These are phyloP conservation scores for Kodamaea alishanica DNA, from an alignment of 1,139 yeast genomes.

Conservation along the genomic window DNA sequence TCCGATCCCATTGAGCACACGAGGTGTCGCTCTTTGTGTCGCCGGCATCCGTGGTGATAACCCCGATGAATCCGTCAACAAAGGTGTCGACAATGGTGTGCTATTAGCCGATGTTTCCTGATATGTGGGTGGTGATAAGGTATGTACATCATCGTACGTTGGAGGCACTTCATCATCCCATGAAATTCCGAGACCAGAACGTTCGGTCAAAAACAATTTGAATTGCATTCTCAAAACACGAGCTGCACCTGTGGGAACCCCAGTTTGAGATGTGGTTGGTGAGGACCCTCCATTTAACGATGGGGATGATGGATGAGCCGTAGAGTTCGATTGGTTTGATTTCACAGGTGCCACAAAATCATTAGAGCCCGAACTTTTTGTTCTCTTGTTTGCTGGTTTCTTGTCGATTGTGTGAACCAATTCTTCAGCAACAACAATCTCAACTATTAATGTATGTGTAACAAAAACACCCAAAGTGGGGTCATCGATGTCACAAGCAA, in stretches of 20 bases:
- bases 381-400: slow-evolving; percentile 5
- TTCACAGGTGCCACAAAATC: slow-evolving; percentile 15
- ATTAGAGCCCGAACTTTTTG: slow-evolving; percentile 7
- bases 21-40: slow-evolving; percentile 29
- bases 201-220: slow-evolving; percentile 71
- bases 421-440: slow-evolving; percentile 93
- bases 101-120: slow-evolving; percentile 26
- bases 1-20: slow-evolving; percentile 45
- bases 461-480: slow-evolving; percentile 76
- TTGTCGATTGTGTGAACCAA: slow-evolving; percentile 39
- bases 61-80: background rate
- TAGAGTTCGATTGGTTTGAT: slow-evolving; percentile 11
- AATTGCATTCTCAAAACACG: slow-evolving; percentile 94
- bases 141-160: slow-evolving; percentile 77
- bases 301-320: slow-evolving; percentile 1
- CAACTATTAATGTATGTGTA: slow-evolving; percentile 72
- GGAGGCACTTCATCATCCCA: slow-evolving; percentile 99
- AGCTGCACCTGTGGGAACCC: slow-evolving; percentile 92
- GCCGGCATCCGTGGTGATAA: slow-evolving; percentile 12
- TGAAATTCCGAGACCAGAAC: slow-evolving; percentile 93
- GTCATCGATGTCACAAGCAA: slow-evolving; percentile 80
- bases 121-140: slow-evolving; percentile 84
- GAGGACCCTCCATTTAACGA: slow-evolving; percentile 4
- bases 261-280: slow-evolving; percentile 34
- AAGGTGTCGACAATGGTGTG: slow-evolving; percentile 20